Evolutionary conservation across 1,139 yeast genomes (phyloP).

Genomic region (Protomyces inundatus): DNA sequence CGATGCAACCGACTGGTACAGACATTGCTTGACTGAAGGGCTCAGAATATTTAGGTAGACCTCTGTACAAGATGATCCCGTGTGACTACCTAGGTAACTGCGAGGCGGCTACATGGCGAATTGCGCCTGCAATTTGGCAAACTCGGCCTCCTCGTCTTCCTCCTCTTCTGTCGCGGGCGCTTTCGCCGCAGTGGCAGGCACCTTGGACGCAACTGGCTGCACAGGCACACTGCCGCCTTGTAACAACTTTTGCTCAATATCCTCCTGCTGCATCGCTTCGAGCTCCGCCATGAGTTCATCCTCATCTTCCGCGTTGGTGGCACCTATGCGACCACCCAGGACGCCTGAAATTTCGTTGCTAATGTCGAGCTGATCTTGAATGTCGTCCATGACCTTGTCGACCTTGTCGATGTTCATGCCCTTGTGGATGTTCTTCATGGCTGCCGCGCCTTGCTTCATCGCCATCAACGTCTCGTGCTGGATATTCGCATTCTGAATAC

Average conservation of each 20-base stretch:
- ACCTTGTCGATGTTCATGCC: constrained; percentile 94
- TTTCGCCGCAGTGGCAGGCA: not conserved
- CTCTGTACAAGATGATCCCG: not conserved
- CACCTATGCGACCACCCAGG: constrained; percentile 1
- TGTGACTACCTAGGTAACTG: not conserved
- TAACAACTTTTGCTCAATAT: constrained; percentile 54
- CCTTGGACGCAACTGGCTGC: not conserved
- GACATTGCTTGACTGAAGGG: not conserved
- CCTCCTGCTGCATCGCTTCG: constrained; percentile 82
- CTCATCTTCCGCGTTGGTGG: constrained; percentile 52
- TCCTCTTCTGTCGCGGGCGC: constrained; percentile 16
- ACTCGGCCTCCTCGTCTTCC: constrained; percentile 26
- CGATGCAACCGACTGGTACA: not conserved
- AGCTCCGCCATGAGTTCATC: constrained; percentile 91
- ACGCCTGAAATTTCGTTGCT: constrained; percentile 89
- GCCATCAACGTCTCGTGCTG: constrained; percentile 97
- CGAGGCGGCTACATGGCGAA: constrained; percentile 13
- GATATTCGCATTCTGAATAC: constrained; percentile 91
- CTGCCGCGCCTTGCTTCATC: constrained; percentile 95
- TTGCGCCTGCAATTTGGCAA: constrained; percentile 20
- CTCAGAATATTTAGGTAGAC: not conserved
- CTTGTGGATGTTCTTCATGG: constrained; percentile 93
- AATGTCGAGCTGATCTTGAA: constrained; percentile 90
- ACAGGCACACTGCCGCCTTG: constrained; percentile 46
- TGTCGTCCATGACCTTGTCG: constrained; percentile 97